Evolutionary conservation across 768 basidiomycete genomes (phyloP).

Genomic region (Naganishia antarctica): DNA sequence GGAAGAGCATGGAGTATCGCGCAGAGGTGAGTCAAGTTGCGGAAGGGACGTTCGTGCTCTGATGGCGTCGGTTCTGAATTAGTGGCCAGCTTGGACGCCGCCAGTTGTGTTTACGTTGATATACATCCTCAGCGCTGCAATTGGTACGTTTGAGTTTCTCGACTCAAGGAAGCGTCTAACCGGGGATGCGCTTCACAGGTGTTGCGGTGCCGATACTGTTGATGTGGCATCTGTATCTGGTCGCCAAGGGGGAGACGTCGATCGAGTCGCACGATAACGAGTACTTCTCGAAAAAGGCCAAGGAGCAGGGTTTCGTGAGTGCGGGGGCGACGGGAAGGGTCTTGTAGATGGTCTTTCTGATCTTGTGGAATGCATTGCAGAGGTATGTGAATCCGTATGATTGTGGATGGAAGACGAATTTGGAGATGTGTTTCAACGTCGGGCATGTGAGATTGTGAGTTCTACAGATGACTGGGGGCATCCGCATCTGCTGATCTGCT

Average conservation of each 20-base stretch:
- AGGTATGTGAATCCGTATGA: slow-evolving; percentile 87
- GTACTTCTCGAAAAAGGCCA: slow-evolving; percentile 67
- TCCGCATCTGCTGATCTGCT: background rate
- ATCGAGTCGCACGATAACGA: slow-evolving; percentile 87
- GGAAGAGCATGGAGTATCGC: slow-evolving; percentile 57
- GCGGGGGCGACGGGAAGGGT: background rate
- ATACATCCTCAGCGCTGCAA: slow-evolving; percentile 69
- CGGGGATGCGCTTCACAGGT: too few relatives aligned
- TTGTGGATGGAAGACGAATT: slow-evolving; percentile 71
- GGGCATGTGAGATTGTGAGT: slow-evolving; percentile 76
- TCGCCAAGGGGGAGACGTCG: slow-evolving; percentile 72
- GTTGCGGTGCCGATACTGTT: slow-evolving; percentile 42
- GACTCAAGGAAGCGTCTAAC: too few relatives aligned
- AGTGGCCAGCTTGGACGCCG: slow-evolving; percentile 63
- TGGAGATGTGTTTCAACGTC: slow-evolving; percentile 81
- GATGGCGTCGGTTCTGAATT: slow-evolving; percentile 1
- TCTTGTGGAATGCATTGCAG: slow-evolving; percentile 49
- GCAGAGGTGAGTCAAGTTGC: slow-evolving; percentile 20
- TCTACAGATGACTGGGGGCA: background rate
- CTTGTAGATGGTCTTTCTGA: background rate
- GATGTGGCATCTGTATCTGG: slow-evolving; percentile 55
- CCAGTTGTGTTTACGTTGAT: slow-evolving; percentile 64
- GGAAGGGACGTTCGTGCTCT: background rate
- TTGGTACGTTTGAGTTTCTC: too few relatives aligned
- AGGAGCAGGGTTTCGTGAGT: slow-evolving; percentile 64